Conservation (phyloP, 2,329 filamentous ascomycete species). For the Fusarium verticillioides region DNA sequence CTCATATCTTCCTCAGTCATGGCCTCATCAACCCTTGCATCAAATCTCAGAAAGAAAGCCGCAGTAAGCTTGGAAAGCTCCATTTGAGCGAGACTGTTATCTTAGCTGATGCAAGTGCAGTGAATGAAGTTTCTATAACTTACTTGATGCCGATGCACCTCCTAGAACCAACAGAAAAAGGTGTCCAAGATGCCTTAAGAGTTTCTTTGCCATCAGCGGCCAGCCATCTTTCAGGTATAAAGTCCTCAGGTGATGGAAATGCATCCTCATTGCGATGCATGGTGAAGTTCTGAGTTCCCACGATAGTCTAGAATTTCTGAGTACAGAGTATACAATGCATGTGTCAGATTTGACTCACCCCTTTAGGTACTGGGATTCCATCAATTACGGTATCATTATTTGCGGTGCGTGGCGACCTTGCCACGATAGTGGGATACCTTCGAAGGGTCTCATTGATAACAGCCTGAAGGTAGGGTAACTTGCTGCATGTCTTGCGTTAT, state of each 20-base stretch:
- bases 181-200: neutral
- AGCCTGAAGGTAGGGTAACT: neutral
- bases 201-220: neutral
- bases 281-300: neutral
- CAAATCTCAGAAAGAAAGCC: neutral
- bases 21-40: neutral
- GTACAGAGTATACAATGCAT: neutral
- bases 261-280: neutral
- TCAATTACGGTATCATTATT: neutral
- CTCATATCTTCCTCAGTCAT: neutral
- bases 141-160: neutral
- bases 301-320: neutral
- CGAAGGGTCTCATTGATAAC: neutral
- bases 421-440: neutral
- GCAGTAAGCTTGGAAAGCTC: neutral
- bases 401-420: neutral
- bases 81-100: neutral
- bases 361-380: neutral
- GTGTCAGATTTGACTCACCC: neutral
- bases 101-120: neutral
- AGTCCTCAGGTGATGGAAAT: neutral
- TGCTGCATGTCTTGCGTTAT: neutral
- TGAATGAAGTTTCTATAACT: neutral
- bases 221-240: neutral
- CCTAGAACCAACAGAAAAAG: neutral